Percentiles rank a stretch among this genome's conserved stretches.
phyloP scores from a whole-genome alignment of 2,329 filamentous ascomycete genomes.

The Huntiella savannae region DNA sequence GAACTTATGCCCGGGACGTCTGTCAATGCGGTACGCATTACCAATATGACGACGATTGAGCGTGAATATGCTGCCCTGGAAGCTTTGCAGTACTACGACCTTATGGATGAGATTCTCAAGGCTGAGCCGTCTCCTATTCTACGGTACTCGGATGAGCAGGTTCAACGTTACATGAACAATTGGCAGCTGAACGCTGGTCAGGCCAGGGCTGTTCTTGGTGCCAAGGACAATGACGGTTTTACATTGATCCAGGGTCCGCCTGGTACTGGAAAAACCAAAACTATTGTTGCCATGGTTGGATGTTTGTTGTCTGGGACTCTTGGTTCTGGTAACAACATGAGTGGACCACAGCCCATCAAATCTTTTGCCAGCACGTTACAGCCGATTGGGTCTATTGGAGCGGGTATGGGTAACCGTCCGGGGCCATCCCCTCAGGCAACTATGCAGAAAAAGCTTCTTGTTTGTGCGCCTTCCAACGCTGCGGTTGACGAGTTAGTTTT shows the following conservation, averaged over 20 bases:
- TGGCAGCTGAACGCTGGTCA: conserved; percentile 80
- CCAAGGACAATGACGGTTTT: conserved; percentile 89
- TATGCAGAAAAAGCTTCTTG: conserved; percentile 59
- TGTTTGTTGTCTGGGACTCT: conserved; percentile 49
- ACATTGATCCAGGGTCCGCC: conserved; percentile 91
- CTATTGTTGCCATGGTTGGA: conserved; percentile 89
- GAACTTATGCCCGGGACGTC: conserved; percentile 49
- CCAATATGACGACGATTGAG: conserved; percentile 85
- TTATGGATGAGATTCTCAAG: conserved; percentile 78
- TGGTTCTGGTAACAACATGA: conserved; percentile 14
- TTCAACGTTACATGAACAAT: conserved; percentile 49
- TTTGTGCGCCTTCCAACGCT: conserved; percentile 96
- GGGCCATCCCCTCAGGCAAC: not conserved
- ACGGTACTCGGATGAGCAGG: conserved; percentile 54
- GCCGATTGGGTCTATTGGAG: conserved; percentile 6
- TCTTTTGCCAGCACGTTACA: conserved; percentile 1
- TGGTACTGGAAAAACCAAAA: conserved; percentile 96
- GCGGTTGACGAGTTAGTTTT: conserved; percentile 92
- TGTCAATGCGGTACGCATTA: conserved; percentile 63
- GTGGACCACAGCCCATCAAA: not conserved
- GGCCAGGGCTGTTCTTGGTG: conserved; percentile 77
- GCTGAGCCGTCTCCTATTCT: conserved; percentile 82
- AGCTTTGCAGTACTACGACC: conserved; percentile 84
- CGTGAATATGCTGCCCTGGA: conserved; percentile 85
- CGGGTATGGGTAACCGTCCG: not conserved